phyloP scores from a whole-genome alignment of 257 asterid species.

The Thymus quinquecostatus region DNA sequence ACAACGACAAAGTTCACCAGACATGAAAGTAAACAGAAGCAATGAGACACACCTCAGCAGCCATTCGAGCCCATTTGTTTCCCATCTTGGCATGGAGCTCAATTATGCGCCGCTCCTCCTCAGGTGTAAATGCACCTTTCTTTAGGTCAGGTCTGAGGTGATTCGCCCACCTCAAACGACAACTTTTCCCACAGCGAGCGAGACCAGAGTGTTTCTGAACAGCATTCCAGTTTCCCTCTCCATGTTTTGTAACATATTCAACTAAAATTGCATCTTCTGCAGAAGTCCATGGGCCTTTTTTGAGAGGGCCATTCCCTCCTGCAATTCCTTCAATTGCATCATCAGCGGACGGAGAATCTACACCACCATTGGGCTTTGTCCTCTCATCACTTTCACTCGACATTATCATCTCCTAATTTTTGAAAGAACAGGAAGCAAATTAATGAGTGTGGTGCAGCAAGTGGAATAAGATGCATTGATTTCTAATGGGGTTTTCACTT shows the following conservation, averaged over 20 bases:
- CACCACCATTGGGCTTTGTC: slow-evolving; percentile 35
- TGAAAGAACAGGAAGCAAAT: slow-evolving; percentile 18
- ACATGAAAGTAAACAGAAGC: slow-evolving; percentile 9
- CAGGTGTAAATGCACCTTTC: slow-evolving; percentile 60
- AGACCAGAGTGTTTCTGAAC: slow-evolving; percentile 62
- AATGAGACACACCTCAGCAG: slow-evolving; percentile 50
- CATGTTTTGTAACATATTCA: slow-evolving; percentile 55
- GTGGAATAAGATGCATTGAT: slow-evolving; percentile 7
- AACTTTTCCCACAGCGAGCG: slow-evolving; percentile 75
- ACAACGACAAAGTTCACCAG: slow-evolving; percentile 1
- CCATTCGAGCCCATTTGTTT: slow-evolving; percentile 74
- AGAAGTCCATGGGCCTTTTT: slow-evolving; percentile 71
- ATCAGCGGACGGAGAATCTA: slow-evolving; percentile 47
- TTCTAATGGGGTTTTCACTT: neutral
- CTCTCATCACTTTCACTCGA: slow-evolving; percentile 46
- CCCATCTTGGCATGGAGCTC: slow-evolving; percentile 69
- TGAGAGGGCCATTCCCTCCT: slow-evolving; percentile 47
- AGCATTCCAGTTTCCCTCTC: slow-evolving; percentile 73
- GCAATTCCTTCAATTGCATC: slow-evolving; percentile 48
- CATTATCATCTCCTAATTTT: slow-evolving; percentile 48
- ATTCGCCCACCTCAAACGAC: slow-evolving; percentile 74
- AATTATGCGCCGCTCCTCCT: slow-evolving; percentile 56
- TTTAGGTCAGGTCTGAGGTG: slow-evolving; percentile 67
- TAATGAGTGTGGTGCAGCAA: slow-evolving; percentile 10
- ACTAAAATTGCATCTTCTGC: slow-evolving; percentile 60